phyloP scores from a whole-genome alignment of 2,329 filamentous ascomycete genomes.

The Cordyceps tenuipes region DNA sequence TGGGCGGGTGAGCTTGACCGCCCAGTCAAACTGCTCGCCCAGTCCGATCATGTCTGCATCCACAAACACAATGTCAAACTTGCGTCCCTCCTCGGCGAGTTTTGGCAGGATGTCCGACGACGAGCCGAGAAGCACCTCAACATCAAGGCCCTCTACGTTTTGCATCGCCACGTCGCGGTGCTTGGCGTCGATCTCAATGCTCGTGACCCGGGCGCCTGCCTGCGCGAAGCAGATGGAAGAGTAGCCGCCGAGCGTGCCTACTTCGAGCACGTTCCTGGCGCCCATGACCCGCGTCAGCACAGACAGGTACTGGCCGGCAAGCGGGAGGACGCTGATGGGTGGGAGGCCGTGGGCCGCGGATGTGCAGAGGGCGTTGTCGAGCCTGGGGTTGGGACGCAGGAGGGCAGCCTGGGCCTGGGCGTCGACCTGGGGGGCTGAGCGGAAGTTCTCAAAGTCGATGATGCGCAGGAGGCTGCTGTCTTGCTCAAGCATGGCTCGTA shows the following conservation, averaged over 20 bases:
- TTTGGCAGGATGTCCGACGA: slow-evolving; percentile 29
- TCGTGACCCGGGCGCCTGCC: slow-evolving; percentile 32
- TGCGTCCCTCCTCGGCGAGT: slow-evolving; percentile 30
- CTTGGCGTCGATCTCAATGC: slow-evolving; percentile 37
- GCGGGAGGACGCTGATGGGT: slow-evolving; percentile 27
- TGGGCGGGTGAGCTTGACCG: slow-evolving; percentile 28
- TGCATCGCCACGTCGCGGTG: slow-evolving; percentile 35
- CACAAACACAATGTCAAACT: slow-evolving; percentile 42
- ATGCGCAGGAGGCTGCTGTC: not conserved
- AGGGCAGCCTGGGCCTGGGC: not conserved
- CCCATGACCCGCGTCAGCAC: slow-evolving; percentile 28
- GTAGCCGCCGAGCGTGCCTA: slow-evolving; percentile 48
- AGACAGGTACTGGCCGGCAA: slow-evolving; percentile 30
- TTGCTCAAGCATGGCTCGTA: not conserved
- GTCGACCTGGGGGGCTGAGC: slow-evolving; percentile 17
- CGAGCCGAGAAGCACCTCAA: slow-evolving; percentile 34
- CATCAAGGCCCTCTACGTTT: slow-evolving; percentile 33
- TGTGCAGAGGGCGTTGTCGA: slow-evolving; percentile 21
- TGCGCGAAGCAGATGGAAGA: slow-evolving; percentile 44
- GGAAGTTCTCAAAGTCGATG: slow-evolving; percentile 5
- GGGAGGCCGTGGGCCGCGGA: slow-evolving; percentile 26
- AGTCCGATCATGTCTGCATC: slow-evolving; percentile 43
- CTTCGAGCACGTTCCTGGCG: slow-evolving; percentile 37
- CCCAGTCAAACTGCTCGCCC: slow-evolving; percentile 37
- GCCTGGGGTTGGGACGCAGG: slow-evolving; percentile 8